Conservation (phyloP, 306 rosid species). For the Ochetophila trinervis region DNA sequence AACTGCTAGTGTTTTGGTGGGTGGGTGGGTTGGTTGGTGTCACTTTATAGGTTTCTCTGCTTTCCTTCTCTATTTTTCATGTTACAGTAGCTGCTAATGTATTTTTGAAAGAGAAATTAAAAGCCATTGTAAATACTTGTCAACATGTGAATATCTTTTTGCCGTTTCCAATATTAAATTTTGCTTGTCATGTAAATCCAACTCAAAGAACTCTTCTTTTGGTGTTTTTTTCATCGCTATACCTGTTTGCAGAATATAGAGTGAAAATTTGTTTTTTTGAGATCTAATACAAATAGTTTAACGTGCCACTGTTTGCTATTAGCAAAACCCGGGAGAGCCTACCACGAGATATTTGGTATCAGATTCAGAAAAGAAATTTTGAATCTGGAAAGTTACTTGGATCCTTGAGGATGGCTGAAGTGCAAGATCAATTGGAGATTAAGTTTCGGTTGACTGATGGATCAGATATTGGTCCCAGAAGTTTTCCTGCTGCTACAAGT, state of each 20-base stretch:
- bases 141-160: background rate
- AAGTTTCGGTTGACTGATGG: slow-evolving; percentile 84
- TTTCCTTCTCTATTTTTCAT: slow-evolving; percentile 15
- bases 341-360: slow-evolving; percentile 22
- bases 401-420: slow-evolving; percentile 60
- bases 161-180: slow-evolving; percentile 16
- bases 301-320: slow-evolving; percentile 10
- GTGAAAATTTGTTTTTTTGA: slow-evolving; percentile 22
- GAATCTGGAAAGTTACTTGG: slow-evolving; percentile 10
- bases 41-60: slow-evolving; percentile 12
- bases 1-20: slow-evolving; percentile 20
- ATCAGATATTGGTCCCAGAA: slow-evolving; percentile 82
- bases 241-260: slow-evolving; percentile 30
- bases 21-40: slow-evolving; percentile 20
- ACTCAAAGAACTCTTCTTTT: slow-evolving; percentile 10
- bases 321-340: slow-evolving; percentile 10
- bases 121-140: background rate
- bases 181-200: slow-evolving; percentile 12
- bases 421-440: slow-evolving; percentile 75
- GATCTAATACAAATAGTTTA: slow-evolving; percentile 34
- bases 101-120: background rate
- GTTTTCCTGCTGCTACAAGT: slow-evolving; percentile 71
- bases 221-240: slow-evolving; percentile 1
- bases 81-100: background rate
- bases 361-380: slow-evolving; percentile 6